phyloP scores from a whole-genome alignment of 768 basidiomycete genomes.

The Mycena alexandri region DNA sequence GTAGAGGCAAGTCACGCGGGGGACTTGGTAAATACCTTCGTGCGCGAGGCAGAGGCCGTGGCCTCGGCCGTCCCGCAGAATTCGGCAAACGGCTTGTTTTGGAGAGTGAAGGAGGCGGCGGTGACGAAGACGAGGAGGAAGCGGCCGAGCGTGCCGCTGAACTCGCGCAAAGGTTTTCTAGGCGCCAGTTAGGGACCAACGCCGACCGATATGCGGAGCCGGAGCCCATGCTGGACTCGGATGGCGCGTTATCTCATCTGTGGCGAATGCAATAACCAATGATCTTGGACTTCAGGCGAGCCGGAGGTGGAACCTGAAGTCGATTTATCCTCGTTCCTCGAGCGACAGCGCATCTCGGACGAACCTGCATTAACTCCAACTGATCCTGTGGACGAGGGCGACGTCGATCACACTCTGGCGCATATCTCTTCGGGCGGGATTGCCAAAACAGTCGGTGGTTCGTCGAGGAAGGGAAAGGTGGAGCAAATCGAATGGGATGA shows the following conservation, averaged over 20 bases:
- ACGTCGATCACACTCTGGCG: slow-evolving; percentile 70
- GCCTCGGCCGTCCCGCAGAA: slow-evolving; percentile 73
- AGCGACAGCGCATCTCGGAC: slow-evolving; percentile 15
- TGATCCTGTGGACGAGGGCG: slow-evolving; percentile 60
- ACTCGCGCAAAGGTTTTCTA: slow-evolving; percentile 62
- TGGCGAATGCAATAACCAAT: not conserved
- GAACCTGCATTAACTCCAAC: slow-evolving; percentile 35
- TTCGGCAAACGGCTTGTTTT: slow-evolving; percentile 72
- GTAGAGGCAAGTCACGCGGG: slow-evolving; percentile 71
- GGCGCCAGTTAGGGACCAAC: slow-evolving; percentile 75
- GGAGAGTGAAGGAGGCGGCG: slow-evolving; percentile 68
- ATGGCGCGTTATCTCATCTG: slow-evolving; percentile 61
- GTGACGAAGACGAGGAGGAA: slow-evolving; percentile 52
- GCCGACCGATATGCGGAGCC: slow-evolving; percentile 81
- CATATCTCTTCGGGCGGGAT: slow-evolving; percentile 58
- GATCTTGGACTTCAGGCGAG: slow-evolving; percentile 3
- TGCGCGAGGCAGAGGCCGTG: slow-evolving; percentile 73
- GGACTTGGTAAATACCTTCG: slow-evolving; percentile 82
- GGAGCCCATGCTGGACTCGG: slow-evolving; percentile 76
- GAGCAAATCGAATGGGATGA: slow-evolving; percentile 14
- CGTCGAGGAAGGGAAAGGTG: slow-evolving; percentile 43
- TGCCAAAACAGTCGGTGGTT: slow-evolving; percentile 8
- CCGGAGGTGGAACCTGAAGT: slow-evolving; percentile 11
- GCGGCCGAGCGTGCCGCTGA: slow-evolving; percentile 66
- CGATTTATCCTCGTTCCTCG: slow-evolving; percentile 39